A percentile compares a stretch with the other conserved stretches of the same genome.
These are phyloP conservation scores for Emergomyces orientalis DNA, from an alignment of 2,329 filamentous ascomycete species.

Conservation along the genomic window DNA sequence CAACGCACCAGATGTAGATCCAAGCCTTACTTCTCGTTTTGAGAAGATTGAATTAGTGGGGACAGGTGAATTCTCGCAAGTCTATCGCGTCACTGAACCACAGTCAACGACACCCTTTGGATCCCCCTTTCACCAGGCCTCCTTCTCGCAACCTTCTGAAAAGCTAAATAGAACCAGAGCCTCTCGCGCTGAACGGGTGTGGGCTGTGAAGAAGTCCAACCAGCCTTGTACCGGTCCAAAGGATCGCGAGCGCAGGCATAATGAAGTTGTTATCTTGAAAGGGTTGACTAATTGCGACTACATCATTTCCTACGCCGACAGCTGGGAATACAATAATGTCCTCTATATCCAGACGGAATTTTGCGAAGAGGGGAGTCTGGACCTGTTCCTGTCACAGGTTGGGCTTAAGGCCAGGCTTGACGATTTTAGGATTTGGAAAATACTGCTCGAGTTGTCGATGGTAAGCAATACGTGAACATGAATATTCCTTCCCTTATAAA, in stretches of 20 bases:
- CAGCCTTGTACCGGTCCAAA: slow-evolving; percentile 66
- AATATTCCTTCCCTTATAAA: not conserved
- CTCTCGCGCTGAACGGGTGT: slow-evolving; percentile 54
- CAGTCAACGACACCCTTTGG: slow-evolving; percentile 10
- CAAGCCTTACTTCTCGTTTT: slow-evolving; percentile 64
- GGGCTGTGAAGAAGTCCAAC: slow-evolving; percentile 89
- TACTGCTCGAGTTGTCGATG: slow-evolving; percentile 73
- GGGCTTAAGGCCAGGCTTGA: slow-evolving; percentile 80
- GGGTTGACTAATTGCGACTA: slow-evolving; percentile 73
- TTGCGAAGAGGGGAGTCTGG: slow-evolving; percentile 86
- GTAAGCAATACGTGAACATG: slow-evolving; percentile 44
- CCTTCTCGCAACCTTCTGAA: slow-evolving; percentile 40
- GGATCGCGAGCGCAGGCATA: slow-evolving; percentile 73
- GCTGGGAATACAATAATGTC: slow-evolving; percentile 77
- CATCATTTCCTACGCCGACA: slow-evolving; percentile 70
- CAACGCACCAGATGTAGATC: slow-evolving; percentile 65
- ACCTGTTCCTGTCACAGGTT: slow-evolving; percentile 72
- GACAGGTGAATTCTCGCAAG: slow-evolving; percentile 84
- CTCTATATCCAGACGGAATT: slow-evolving; percentile 97
- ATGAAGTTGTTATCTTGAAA: slow-evolving; percentile 72
- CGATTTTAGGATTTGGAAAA: slow-evolving; percentile 98
- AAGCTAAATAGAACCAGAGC: slow-evolving; percentile 46
- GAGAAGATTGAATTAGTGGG: slow-evolving; percentile 71
- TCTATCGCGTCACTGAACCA: slow-evolving; percentile 47
- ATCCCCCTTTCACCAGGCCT: slow-evolving; percentile 20